A percentile compares a stretch with the other conserved stretches of the same genome.
Evolutionary conservation across 345 rosid genomes (phyloP).

Genomic region (Gossypium bickii): DNA sequence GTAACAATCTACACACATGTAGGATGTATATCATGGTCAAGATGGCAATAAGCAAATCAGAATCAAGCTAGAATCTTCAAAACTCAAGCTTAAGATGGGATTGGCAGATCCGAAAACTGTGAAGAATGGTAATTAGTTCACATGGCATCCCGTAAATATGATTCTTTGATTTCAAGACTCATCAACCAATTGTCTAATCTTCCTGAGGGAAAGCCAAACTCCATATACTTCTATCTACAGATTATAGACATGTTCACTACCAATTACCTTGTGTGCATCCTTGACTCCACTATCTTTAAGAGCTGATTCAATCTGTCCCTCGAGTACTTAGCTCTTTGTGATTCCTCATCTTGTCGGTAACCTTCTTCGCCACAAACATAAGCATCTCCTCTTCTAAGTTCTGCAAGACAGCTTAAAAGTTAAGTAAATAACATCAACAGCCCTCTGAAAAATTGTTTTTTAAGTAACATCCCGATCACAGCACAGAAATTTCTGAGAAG

Average conservation of each 20-base stretch:
- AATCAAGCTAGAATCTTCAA: not conserved
- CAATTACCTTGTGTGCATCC: constrained; percentile 36
- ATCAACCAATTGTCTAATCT: not conserved
- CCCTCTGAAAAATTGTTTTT: not conserved
- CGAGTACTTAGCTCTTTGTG: constrained; percentile 32
- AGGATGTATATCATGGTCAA: not conserved
- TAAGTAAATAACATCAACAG: not conserved
- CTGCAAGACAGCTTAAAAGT: constrained; percentile 35
- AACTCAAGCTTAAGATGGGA: not conserved
- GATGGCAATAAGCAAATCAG: not conserved
- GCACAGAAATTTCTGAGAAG: not conserved
- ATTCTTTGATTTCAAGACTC: not conserved
- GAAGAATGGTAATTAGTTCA: not conserved
- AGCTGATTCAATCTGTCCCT: constrained; percentile 68
- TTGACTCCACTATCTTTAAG: constrained; percentile 37
- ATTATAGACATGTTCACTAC: constrained; percentile 22
- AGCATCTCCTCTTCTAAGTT: constrained; percentile 46
- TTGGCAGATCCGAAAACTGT: not conserved
- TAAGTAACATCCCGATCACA: not conserved
- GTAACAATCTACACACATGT: not conserved
- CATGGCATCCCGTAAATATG: not conserved
- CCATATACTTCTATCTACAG: not conserved
- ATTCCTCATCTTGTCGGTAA: constrained; percentile 40
- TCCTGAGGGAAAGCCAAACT: not conserved
- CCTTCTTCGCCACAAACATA: constrained; percentile 23